phyloP scores from a whole-genome alignment of 345 rosid genomes.

The Aegle marmelos region DNA sequence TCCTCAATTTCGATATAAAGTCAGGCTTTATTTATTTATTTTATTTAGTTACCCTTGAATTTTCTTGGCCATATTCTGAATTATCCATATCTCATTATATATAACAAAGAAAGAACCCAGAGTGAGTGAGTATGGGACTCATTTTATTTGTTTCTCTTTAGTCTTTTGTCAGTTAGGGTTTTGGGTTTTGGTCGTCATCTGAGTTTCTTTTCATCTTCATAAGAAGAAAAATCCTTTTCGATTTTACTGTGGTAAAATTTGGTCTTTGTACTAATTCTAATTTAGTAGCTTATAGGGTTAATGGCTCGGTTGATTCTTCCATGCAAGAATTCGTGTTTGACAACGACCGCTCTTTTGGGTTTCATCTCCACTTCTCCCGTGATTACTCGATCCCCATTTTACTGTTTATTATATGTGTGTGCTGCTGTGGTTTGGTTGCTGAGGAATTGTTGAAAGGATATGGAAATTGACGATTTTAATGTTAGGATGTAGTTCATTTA shows the following conservation, averaged over 20 bases:
- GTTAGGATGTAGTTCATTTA: neutral
- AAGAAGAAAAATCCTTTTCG: neutral
- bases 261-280: neutral
- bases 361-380: slow-evolving; percentile 81
- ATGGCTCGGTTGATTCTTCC: slow-evolving; percentile 92
- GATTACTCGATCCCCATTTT: slow-evolving; percentile 41
- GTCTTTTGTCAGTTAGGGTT: slow-evolving; percentile 9
- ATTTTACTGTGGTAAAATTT: neutral
- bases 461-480: neutral
- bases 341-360: slow-evolving; percentile 62
- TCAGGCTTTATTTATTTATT: neutral
- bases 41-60: slow-evolving; percentile 9
- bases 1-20: neutral
- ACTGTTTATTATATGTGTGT: neutral
- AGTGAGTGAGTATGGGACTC: neutral
- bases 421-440: neutral
- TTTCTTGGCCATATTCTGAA: slow-evolving; percentile 38
- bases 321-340: slow-evolving; percentile 69
- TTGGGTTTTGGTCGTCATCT: slow-evolving; percentile 20
- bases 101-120: slow-evolving; percentile 12
- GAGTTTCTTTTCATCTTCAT: slow-evolving; percentile 9
- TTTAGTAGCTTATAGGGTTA: slow-evolving; percentile 10
- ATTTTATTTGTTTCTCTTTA: slow-evolving; percentile 6
- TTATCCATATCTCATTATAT: slow-evolving; percentile 41
- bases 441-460: neutral